These are phyloP conservation scores for Litchi chinensis DNA, from an alignment of 345 rosid genomes.

Conservation along the genomic window DNA sequence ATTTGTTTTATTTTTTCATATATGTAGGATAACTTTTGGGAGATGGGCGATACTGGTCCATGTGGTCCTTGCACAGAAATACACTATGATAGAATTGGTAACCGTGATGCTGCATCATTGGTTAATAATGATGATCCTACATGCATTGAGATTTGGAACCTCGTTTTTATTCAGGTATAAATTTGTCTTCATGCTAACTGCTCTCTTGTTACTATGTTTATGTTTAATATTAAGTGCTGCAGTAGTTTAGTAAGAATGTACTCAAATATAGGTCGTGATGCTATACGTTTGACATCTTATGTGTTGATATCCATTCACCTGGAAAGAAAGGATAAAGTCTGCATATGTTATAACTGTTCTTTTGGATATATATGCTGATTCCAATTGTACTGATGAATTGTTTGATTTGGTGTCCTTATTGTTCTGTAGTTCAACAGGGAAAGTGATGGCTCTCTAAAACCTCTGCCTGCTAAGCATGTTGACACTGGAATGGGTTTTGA, in stretches of 20 bases:
- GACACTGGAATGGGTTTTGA: conserved; percentile 99
- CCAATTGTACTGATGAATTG: neutral
- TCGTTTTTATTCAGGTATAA: conserved; percentile 92
- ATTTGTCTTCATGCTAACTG: neutral
- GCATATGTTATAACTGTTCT: neutral
- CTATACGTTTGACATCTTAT: neutral
- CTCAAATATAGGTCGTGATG: neutral
- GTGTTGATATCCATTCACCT: neutral
- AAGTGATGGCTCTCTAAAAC: conserved; percentile 77
- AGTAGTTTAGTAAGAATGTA: neutral
- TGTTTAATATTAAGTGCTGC: neutral
- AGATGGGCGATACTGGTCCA: conserved; percentile 99
- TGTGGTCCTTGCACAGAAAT: conserved; percentile 99
- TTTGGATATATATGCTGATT: neutral
- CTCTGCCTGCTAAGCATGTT: conserved; percentile 96
- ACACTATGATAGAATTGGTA: conserved; percentile 87
- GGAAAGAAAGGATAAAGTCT: neutral
- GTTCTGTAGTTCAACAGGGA: conserved; percentile 82
- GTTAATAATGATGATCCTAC: conserved; percentile 97
- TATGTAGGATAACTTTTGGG: conserved; percentile 94
- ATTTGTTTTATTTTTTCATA: conserved; percentile 15
- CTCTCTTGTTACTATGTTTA: neutral
- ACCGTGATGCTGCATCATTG: conserved; percentile 77
- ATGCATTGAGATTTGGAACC: conserved; percentile 98
- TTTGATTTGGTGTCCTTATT: conserved; percentile 10